Evolutionary conservation across 768 basidiomycete genomes (phyloP).

Genomic region (Rhodosporidiobolus sp.): DNA sequence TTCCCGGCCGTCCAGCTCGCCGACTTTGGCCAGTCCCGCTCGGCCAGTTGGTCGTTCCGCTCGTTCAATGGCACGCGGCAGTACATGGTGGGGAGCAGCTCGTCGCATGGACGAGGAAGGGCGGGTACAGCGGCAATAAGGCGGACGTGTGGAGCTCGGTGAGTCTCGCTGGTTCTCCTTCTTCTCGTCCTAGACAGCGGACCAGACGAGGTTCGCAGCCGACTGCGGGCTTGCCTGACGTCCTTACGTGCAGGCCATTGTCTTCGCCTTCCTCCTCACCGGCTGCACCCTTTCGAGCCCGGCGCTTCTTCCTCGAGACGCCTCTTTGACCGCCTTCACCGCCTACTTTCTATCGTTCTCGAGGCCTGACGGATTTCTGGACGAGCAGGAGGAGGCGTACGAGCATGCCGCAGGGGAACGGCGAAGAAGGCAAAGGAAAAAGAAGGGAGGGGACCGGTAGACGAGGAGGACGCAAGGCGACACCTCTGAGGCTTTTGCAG

Average conservation of each 20-base stretch:
- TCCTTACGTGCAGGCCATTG: background rate
- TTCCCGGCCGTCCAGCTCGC: slow-evolving; percentile 18
- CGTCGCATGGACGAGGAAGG: slow-evolving; percentile 8
- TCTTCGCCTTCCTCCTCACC: slow-evolving; percentile 14
- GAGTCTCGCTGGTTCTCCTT: background rate
- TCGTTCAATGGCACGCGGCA: slow-evolving; percentile 21
- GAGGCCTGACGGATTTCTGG: too few relatives aligned
- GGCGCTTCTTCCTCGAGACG: background rate
- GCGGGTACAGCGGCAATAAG: slow-evolving; percentile 15
- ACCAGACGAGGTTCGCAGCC: background rate
- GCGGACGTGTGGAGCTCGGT: slow-evolving; percentile 12
- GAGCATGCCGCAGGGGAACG: too few relatives aligned
- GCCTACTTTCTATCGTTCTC: too few relatives aligned
- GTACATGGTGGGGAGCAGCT: slow-evolving; percentile 26
- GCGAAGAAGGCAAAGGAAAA: too few relatives aligned
- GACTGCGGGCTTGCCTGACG: too few relatives aligned
- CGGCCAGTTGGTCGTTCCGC: background rate
- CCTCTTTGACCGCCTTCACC: background rate
- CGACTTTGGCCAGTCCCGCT: slow-evolving; percentile 22
- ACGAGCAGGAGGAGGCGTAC: too few relatives aligned
- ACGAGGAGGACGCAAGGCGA: too few relatives aligned
- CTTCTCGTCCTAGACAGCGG: background rate
- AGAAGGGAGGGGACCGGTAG: too few relatives aligned
- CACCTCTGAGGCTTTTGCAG: too few relatives aligned
- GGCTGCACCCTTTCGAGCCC: slow-evolving; percentile 9